Base-by-base conservation (phyloP, 768 basidiomycete species). In the Russula emetica region DNA sequence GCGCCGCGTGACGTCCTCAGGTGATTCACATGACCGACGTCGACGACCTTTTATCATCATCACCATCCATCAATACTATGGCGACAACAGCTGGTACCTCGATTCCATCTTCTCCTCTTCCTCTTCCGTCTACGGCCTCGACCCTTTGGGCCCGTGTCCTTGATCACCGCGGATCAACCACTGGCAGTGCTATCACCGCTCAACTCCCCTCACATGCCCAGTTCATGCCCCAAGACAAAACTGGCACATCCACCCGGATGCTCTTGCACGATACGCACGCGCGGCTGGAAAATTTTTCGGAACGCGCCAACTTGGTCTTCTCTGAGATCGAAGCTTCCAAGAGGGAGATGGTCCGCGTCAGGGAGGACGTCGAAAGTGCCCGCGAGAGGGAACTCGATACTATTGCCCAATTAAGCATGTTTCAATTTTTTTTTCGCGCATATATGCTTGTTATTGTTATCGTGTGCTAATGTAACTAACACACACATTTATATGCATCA, bases 201-300 rank as follows among this genome's bases (percentile, higher is more conserved):
- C 72, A 76, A 9, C 61, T 74, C 8, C 76, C 80, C n/a, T 78
- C 82, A 13, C 66, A 78, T 47, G 77, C 77, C 13, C 85, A 60
- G n/a, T 44, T 73, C 1, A 64, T 70, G 2, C 75, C 87, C 5
- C 68, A 82, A 32, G 88, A 90, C 74, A 88, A 82, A 68, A 80
- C 82, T 11, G 83, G 81, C 14, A 86, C 87, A 3, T 87, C 88
- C 7, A 85, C 85, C 75, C 82, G 88, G 45, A 80, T 90, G 67
- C 78, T 90, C 14, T 75, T 91, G 24, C 83, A 90, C 67, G 89
- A 90, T 70, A 89, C 87, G 0, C 87, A 89, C 61, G 82, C 80
- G 24, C 83, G 85, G 65, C 78, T 90, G 40, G 87, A 91, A 73
- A 82, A 77, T 68, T 90, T 90, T 63, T 82, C 85, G 0, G 75